Base-by-base conservation (phyloP, 176 grass and related monocot species). In the Oryza longistaminata region DNA sequence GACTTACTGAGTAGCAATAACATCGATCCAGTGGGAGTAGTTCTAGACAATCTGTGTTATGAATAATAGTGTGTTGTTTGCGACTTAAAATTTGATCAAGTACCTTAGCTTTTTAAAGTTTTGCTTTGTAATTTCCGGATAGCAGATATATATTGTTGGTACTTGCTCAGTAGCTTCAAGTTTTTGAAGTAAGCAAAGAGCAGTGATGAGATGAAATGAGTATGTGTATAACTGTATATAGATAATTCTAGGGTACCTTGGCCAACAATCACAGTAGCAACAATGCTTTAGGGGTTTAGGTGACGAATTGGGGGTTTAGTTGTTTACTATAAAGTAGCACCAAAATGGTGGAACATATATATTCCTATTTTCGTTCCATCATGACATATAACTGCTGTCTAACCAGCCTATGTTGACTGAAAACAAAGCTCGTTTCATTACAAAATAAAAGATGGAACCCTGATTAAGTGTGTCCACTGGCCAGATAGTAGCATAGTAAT, bases 31-130 rank as follows among this genome's bases (percentile, higher is more conserved):
- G 75, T 52, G 11, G 9, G 45, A 69, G 37, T 83, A 87, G 75
- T 78, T 83, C 31, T 69, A 74, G 73, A 35, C 67, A 52, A 80
- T 70, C n/a, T 1, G 42, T 64, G 42, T 29, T 78, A 17, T 70
- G 75, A 90, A 80, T 90, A 83, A 75, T 65, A 49, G 26, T 64
- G 40, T 69, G 26, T 10, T 75, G 43, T 60, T 58, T 9, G 19
- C 43, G 62, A 73, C 35, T 42, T 61, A 40, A 68, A 29, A 29
- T 29, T 48, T 48, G 37, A 87, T 68, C 27, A 72, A 77, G 35
- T 64, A 77, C 6, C 42, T 37, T 77, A 9, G 35, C 11, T 58
- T 40, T 65, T 82, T 29, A 29, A 81, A 21, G 3, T 77, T 81
- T 60, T 82, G 24, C 19, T 78, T 73, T 82, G 45, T 73, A 46